Evolutionary conservation across 2,329 filamentous ascomycete genomes (phyloP), one percentile per base, ranked within the genome.

Genomic region (Aspergillus ustus): DNA sequence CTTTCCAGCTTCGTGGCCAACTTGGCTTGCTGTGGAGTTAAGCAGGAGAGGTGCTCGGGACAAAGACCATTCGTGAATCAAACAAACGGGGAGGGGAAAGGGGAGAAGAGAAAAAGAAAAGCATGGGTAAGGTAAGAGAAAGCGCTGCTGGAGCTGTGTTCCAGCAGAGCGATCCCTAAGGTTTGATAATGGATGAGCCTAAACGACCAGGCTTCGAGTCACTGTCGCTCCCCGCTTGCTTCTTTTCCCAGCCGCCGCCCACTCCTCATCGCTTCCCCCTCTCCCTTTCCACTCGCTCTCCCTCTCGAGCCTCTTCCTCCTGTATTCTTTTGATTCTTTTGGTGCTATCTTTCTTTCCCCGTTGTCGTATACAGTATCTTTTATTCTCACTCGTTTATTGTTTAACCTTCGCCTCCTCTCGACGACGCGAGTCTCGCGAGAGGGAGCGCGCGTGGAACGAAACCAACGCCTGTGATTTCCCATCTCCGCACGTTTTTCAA

Each of bases 401-500:
- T 52, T 57, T 51, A 48, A 52, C 22, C 43, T 44, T 56, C 56
- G 59, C 54, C 55, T 55, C 57, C 60, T 63, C 65, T 67, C 64
- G 52, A 52, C 64, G 52, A 52, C 25, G 25, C 25, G 25, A 25
- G 25, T 25, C 25, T 25, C 52, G 40, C 43, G 22, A 50, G 56
- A 59, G 66, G 62, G 59, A 52, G 61, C 50, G 62, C 63, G 50
- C 48, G 40, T 64, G 57, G 63, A 61, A 56, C 58, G 45, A 56
- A 56, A 49, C 57, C 49, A 57, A 54, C 57, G 60, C 65, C 57
- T 63, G 70, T 69, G 69, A 69, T 70, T 70, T 59, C 64, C 65
- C 59, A 75, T 75, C 73, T 75, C 73, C 73, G 73, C 73, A 74
- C 34, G 11, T 31, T 66, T 69, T 64, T 66, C 63, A 70, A 69